phyloP scores from a whole-genome alignment of 225 moss, liverwort and hornwort species.

The Asterella californica region DNA sequence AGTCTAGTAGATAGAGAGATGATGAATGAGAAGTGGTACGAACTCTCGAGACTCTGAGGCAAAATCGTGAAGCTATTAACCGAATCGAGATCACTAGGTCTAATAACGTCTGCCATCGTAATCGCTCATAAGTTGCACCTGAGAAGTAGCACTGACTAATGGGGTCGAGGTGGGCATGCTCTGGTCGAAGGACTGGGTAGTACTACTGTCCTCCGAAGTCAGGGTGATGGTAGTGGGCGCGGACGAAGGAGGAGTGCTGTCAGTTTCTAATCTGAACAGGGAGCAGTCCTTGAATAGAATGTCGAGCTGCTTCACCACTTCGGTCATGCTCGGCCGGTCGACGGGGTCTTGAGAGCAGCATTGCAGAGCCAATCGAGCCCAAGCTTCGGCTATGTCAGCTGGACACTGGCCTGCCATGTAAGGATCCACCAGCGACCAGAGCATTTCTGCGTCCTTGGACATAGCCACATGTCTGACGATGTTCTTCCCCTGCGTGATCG shows the following conservation, averaged over 20 bases:
- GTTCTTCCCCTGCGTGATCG: constrained; percentile 70
- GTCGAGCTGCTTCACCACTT: constrained; percentile 61
- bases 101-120: not conserved
- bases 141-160: not conserved
- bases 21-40: not conserved
- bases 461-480: constrained; percentile 58
- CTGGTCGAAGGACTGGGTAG: not conserved
- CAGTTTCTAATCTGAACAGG: not conserved
- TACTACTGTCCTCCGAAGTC: not conserved
- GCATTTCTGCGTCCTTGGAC: constrained; percentile 16
- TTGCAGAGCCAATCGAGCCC: constrained; percentile 45
- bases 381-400: constrained; percentile 51
- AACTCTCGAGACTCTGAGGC: not conserved
- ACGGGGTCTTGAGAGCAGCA: constrained; percentile 48
- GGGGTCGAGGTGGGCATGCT: not conserved
- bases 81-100: too few relatives aligned
- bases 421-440: constrained; percentile 52
- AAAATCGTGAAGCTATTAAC: not conserved
- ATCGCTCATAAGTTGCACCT: not conserved
- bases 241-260: not conserved
- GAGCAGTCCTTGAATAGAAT: constrained; percentile 38
- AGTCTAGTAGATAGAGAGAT: too few relatives aligned
- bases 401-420: constrained; percentile 60
- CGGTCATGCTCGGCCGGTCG: constrained; percentile 67
- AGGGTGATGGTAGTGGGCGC: not conserved